Conservation (phyloP, 2,329 filamentous ascomycete species). For the Arthroderma sp. region DNA sequence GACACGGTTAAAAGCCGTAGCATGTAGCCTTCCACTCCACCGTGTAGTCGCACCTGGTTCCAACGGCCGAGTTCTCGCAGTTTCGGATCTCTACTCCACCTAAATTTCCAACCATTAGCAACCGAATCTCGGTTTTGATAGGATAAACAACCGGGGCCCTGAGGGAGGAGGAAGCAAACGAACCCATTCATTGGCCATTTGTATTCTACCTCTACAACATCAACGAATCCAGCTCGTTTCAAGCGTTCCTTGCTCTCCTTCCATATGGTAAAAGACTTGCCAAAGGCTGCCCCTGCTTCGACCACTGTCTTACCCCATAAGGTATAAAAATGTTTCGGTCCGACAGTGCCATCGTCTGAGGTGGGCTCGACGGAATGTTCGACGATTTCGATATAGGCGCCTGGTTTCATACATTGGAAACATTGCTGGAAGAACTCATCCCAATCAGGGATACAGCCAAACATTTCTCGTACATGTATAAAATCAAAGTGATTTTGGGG, state of each 20-base stretch:
- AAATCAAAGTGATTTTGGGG: constrained; percentile 30
- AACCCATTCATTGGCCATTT: constrained; percentile 28
- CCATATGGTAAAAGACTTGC: constrained; percentile 19
- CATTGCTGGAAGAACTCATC: constrained; percentile 30
- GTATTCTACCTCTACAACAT: constrained; percentile 32
- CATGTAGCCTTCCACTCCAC: constrained; percentile 7
- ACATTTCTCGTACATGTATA: constrained; percentile 37
- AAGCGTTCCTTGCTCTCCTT: constrained; percentile 22
- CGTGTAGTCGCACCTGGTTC: constrained; percentile 7
- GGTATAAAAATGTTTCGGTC: constrained; percentile 15
- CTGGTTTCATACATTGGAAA: constrained; percentile 27
- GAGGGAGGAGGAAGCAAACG: neutral
- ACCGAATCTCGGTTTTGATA: no score
- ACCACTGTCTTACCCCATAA: constrained; percentile 15
- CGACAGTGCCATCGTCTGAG: constrained; percentile 17
- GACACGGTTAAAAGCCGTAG: constrained; percentile 6
- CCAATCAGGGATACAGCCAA: constrained; percentile 38
- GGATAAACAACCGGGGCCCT: no score
- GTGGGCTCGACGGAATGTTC: constrained; percentile 19
- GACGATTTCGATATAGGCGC: constrained; percentile 28
- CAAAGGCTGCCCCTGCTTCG: constrained; percentile 15
- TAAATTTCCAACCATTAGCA: constrained; percentile 14
- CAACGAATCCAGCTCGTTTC: constrained; percentile 32
- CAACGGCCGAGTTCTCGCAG: constrained; percentile 6
- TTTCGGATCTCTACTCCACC: constrained; percentile 29